Evolutionary conservation across 495 filamentous ascomycete species (phyloP), one percentile per base, ranked within the genome.

Genomic region (Trichoderma orchidacearum): DNA sequence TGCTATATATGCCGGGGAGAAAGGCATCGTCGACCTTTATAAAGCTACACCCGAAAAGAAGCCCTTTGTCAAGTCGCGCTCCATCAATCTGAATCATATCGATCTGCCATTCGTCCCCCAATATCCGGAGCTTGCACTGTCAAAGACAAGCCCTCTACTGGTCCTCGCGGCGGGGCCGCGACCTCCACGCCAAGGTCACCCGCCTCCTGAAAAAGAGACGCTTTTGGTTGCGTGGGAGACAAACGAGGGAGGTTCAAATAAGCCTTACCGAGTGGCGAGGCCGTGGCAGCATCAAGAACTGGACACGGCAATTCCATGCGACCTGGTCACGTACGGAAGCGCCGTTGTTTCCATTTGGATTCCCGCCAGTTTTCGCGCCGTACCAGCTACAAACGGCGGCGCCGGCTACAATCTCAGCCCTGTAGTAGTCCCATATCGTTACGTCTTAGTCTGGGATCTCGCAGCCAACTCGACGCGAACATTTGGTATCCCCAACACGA

Each of bases 21-120:
- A 52, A 21, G 61, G 66, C 52, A 56, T 45, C 3, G 58, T 83
- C 77, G 60, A 85, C 75, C 62, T 82, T 76, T 60, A 93, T 72
- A 29, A 79, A 81, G 55, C 86, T 71, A 68, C 85, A 80, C 25
- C 91, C 82, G 9, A 86, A 72, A 60, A 93, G 75, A 71, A 94
- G 85, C 60, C 82, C 81, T 61, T 85, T 77, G 54, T 76, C 67
- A 57, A 92, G 73, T 60, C 77, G 70, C 65, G 91, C 85, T 52
- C 87, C 84, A 66, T 86, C 85, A 48, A 95, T 78, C 63, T 70
- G 18, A 57, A 58, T 57, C 59, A 62, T 11, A 63, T 62, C 34
- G 59, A 54, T 48, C 65, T 70, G 9, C 68, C 68, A 12, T 30
- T 70, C 30, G 23, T 69, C 3, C 68, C 68, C 17, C 66, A 69